phyloP scores from a whole-genome alignment of 768 basidiomycete genomes.

The Trametes punicea region DNA sequence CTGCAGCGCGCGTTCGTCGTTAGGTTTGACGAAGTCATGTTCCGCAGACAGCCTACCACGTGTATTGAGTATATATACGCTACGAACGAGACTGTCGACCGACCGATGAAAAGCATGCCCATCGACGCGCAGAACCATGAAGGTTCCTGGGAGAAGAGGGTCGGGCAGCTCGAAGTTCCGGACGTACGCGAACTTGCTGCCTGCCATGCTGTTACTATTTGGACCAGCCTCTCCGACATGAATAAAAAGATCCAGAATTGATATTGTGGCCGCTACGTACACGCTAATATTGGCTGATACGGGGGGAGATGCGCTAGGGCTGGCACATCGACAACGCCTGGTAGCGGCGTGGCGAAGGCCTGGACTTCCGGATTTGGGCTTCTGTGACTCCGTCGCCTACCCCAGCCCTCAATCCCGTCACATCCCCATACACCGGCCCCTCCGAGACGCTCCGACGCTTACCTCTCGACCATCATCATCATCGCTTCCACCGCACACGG shows the following conservation, averaged over 20 bases:
- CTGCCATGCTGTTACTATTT: conserved; percentile 61
- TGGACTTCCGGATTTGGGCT: conserved; percentile 13
- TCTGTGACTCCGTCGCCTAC: conserved; percentile 27
- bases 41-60: conserved; percentile 71
- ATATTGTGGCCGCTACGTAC: not conserved
- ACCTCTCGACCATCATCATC: conserved; percentile 24
- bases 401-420: conserved; percentile 24
- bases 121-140: conserved; percentile 83
- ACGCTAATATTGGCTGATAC: not conserved
- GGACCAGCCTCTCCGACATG: not conserved
- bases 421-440: conserved; percentile 13
- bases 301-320: not conserved
- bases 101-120: conserved; percentile 94
- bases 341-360: conserved; percentile 16
- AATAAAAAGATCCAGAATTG: not conserved
- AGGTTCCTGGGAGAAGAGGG: conserved; percentile 76
- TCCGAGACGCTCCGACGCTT: conserved; percentile 23
- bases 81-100: conserved; percentile 12
- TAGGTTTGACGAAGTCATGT: conserved; percentile 86
- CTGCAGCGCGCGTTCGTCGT: conserved; percentile 79
- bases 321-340: conserved; percentile 12
- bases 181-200: conserved; percentile 91
- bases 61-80: not conserved
- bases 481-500: not conserved
- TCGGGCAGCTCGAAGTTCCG: conserved; percentile 88